These are phyloP conservation scores for Orbilia javanica DNA, from an alignment of 2,329 filamentous ascomycete species.

Conservation along the genomic window DNA sequence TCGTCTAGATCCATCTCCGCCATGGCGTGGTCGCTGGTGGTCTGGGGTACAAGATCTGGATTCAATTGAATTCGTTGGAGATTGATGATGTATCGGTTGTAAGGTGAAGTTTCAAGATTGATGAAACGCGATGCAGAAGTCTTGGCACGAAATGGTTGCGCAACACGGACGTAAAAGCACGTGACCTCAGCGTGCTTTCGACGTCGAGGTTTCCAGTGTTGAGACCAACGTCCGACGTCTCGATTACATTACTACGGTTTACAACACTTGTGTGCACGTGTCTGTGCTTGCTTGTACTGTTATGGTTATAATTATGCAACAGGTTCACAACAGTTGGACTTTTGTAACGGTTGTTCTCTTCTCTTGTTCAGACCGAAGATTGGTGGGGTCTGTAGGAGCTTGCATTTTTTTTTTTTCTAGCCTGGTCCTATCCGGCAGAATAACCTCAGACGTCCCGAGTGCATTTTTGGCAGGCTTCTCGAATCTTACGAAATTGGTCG, in stretches of 20 bases:
- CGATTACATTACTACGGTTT: background rate
- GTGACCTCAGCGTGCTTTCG: background rate
- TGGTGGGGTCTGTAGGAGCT: constrained; percentile 34
- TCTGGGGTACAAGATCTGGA: background rate
- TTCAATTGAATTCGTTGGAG: background rate
- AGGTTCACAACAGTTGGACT: background rate
- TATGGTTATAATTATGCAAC: no score
- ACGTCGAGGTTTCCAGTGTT: background rate
- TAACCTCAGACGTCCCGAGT: constrained; percentile 10
- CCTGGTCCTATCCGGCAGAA: constrained; percentile 35
- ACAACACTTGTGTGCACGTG: background rate
- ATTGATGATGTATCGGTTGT: background rate
- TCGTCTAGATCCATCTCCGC: constrained; percentile 47
- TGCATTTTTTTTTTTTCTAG: background rate
- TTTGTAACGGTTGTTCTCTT: background rate
- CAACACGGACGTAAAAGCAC: background rate
- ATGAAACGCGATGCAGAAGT: constrained; percentile 32
- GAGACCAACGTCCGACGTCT: background rate
- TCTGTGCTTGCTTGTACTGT: no score
- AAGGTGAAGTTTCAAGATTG: background rate
- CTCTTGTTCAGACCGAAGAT: background rate
- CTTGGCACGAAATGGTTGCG: constrained; percentile 19
- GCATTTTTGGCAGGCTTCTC: constrained; percentile 49
- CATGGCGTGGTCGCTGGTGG: constrained; percentile 12
- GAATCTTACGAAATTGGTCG: constrained; percentile 40